A percentile compares a stretch with the other conserved stretches of the same genome.
phyloP scores from a whole-genome alignment of 2,329 filamentous ascomycete genomes.

The Stemphylium beticola region DNA sequence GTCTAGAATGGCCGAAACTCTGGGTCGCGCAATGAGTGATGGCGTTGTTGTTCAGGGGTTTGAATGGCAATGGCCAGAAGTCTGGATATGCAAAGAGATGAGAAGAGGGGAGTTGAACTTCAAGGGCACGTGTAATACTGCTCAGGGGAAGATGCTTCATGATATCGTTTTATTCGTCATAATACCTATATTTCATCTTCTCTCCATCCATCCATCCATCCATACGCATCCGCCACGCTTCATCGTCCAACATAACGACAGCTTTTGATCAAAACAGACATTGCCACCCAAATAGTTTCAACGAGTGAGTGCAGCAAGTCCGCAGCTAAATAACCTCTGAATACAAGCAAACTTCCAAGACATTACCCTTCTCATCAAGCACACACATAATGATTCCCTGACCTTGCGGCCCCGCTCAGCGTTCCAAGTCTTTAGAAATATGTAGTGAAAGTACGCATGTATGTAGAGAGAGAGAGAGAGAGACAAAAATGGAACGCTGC shows the following conservation, averaged over 20 bases:
- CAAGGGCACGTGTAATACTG: neutral
- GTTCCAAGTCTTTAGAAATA: constrained; percentile 27
- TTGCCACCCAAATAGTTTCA: constrained; percentile 7
- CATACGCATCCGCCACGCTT: neutral
- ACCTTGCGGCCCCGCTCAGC: constrained; percentile 30
- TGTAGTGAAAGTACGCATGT: constrained; percentile 17
- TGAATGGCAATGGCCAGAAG: neutral
- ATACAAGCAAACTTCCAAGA: constrained; percentile 3
- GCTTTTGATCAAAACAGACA: constrained; percentile 12
- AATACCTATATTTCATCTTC: constrained; percentile 9
- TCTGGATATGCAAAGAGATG: neutral
- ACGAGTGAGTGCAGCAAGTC: constrained; percentile 10
- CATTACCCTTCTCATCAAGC: constrained; percentile 14
- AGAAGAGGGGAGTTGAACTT: neutral
- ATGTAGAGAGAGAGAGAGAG: neutral
- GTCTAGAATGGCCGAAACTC: too few species aligned
- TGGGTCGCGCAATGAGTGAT: too few species aligned
- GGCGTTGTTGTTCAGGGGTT: too few species aligned
- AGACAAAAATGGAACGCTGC: constrained; percentile 13
- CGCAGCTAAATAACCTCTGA: neutral
- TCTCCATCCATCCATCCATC: neutral
- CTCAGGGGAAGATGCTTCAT: neutral
- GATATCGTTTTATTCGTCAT: constrained; percentile 14
- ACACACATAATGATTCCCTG: constrained; percentile 12
- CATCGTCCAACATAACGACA: constrained; percentile 4